phyloP scores from a whole-genome alignment of 148 eudicot species.

The Rheum nobile region DNA sequence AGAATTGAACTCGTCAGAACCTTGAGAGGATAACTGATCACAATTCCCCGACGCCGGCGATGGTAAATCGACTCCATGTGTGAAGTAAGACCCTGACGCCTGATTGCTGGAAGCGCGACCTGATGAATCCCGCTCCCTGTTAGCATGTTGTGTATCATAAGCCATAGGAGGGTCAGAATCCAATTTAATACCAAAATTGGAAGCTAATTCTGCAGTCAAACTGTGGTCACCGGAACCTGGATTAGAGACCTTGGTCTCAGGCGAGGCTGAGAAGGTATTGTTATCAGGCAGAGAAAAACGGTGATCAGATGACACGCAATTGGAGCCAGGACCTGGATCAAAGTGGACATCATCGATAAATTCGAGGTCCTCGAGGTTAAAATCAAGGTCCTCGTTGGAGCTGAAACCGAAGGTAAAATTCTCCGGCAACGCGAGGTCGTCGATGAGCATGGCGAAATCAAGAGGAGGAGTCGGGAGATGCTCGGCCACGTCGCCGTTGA shows the following conservation, averaged over 20 bases:
- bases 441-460: conserved; percentile 15
- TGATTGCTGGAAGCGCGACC: not conserved
- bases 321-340: conserved; percentile 8
- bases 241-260: too few species aligned
- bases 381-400: conserved; percentile 23
- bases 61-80: too few species aligned
- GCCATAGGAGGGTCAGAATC: not conserved
- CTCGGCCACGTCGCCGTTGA: not conserved
- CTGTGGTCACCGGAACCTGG: too few species aligned
- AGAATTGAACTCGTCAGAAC: conserved; percentile 26
- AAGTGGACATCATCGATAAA: conserved; percentile 34
- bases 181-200: not conserved
- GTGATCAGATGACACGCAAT: not conserved
- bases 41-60: not conserved
- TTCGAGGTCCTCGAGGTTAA: conserved; percentile 34
- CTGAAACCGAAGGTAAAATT: conserved; percentile 4
- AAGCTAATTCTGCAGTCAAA: not conserved
- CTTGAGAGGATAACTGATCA: conserved; percentile 15
- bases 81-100: too few species aligned
- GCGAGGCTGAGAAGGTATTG: too few species aligned
- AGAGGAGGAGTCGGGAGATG: conserved; percentile 24
- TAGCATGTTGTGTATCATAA: too few species aligned
- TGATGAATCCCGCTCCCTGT: too few species aligned
- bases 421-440: conserved; percentile 1
- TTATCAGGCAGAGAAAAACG: not conserved